phyloP scores from a whole-genome alignment of 495 filamentous ascomycete genomes.

The Penicillium mononematosum region DNA sequence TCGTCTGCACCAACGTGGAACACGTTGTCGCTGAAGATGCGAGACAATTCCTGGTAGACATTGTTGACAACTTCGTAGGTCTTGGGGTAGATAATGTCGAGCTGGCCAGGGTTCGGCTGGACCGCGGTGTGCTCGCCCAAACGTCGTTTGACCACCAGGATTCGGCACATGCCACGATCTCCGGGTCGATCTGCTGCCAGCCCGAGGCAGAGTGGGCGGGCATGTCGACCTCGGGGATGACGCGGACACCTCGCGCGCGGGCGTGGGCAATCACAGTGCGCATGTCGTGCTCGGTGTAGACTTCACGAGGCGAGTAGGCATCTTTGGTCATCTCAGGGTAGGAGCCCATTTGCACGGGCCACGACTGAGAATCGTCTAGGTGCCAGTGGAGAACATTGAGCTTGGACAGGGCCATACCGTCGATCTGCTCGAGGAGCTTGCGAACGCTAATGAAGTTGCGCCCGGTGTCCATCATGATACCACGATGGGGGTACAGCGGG shows the following conservation, averaged over 20 bases:
- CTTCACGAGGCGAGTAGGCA: slow-evolving; percentile 51
- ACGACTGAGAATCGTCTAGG: slow-evolving; percentile 51
- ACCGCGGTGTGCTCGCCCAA: slow-evolving; percentile 53
- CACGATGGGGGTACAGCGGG: slow-evolving; percentile 50
- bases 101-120: slow-evolving; percentile 56
- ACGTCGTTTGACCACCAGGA: slow-evolving; percentile 59
- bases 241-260: slow-evolving; percentile 46
- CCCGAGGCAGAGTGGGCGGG: slow-evolving; percentile 51
- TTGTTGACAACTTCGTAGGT: slow-evolving; percentile 53
- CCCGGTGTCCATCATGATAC: slow-evolving; percentile 52
- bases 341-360: slow-evolving; percentile 48
- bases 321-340: slow-evolving; percentile 56
- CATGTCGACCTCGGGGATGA: slow-evolving; percentile 54
- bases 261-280: slow-evolving; percentile 47
- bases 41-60: slow-evolving; percentile 54
- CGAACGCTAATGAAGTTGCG: slow-evolving; percentile 49
- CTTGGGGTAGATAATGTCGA: slow-evolving; percentile 54
- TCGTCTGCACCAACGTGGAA: slow-evolving; percentile 59
- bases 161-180: slow-evolving; percentile 51
- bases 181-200: slow-evolving; percentile 54
- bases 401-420: slow-evolving; percentile 53
- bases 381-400: slow-evolving; percentile 56
- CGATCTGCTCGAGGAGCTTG: slow-evolving; percentile 53
- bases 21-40: slow-evolving; percentile 51
- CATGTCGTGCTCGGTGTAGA: slow-evolving; percentile 40